Conservation (phyloP, 179 eudicot genomes). For the Carnegiea gigantea region DNA sequence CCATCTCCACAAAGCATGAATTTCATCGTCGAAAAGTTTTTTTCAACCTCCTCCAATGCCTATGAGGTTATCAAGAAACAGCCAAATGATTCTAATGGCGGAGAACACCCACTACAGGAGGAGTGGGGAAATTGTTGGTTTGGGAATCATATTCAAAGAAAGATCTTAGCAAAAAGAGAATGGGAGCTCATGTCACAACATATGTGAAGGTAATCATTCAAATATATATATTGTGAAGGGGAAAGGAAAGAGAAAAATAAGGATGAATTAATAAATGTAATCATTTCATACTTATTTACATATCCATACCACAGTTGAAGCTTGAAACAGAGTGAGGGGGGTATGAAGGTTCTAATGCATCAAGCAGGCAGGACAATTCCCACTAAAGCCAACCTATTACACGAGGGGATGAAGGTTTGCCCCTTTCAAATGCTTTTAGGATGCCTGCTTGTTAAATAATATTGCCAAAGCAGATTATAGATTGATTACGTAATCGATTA, state of each 20-base stretch:
- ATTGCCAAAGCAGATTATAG: too few relatives aligned
- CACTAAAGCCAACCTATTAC: too few relatives aligned
- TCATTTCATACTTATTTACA: background rate
- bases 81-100: background rate
- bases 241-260: too few relatives aligned
- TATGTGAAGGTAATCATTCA: background rate
- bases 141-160: background rate
- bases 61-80: constrained; percentile 24
- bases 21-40: constrained; percentile 71
- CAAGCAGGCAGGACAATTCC: too few relatives aligned
- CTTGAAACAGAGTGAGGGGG: background rate
- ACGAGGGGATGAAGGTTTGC: too few relatives aligned
- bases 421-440: too few relatives aligned
- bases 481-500: background rate
- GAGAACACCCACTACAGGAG: background rate
- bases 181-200: background rate
- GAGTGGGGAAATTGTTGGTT: background rate
- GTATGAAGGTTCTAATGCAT: background rate
- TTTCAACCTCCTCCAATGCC: constrained; percentile 96
- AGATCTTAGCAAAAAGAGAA: background rate
- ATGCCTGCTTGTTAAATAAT: too few relatives aligned
- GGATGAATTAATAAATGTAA: background rate
- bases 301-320: background rate
- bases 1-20: constrained; percentile 91
- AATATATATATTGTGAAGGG: background rate